Evolutionary conservation across 495 filamentous ascomycete species (phyloP), one percentile per base, ranked within the genome.

Genomic region (Penicillium fimorum): DNA sequence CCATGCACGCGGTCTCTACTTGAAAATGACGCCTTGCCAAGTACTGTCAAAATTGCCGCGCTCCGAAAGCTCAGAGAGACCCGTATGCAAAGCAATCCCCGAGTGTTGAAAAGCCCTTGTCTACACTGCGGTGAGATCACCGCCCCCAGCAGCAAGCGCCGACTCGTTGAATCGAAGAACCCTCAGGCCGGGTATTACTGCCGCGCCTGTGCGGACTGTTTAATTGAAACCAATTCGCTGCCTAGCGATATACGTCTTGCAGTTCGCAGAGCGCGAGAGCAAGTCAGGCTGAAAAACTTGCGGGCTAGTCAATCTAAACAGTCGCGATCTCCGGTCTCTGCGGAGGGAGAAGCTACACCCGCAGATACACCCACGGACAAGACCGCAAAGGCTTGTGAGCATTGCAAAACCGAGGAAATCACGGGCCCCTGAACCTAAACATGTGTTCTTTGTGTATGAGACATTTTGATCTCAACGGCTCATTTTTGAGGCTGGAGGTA

Each of bases 61-160:
- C 30, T 54, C 5, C 25, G 12, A 11, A 37, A 33, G 10, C 32
- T 46, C 32, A 32, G 52, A n/a, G 30, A 7, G 22, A 54, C 13
- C n/a, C 45, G 13, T 17, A 29, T 33, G 35, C 35, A 38, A 47
- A 32, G n/a, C 5, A 37, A 24, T 20, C 37, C 37, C 5, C 29
- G 50, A 11, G 37, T 12, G 1, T 9, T 22, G 43, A 47, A 47
- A 12, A 54, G 42, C 18, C 52, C 52, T 4, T 54, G 52, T 15
- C 9, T 10, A 12, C 52, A 54, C 32, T 54, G 52, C 33, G 52
- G 52, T 12, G 30, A 35, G 9, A 54, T 47, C n/a, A 54, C 52
- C 0, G 8, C 17, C 13, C 52, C 52, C 4, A 44, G 52, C 20
- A 46, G 52, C 52, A 54, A 46, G 43, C 52, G 52, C 11, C 30